Evolutionary conservation across 164 flowering plant species (phyloP).

Genomic region (Tetrastigma voinierianum): DNA sequence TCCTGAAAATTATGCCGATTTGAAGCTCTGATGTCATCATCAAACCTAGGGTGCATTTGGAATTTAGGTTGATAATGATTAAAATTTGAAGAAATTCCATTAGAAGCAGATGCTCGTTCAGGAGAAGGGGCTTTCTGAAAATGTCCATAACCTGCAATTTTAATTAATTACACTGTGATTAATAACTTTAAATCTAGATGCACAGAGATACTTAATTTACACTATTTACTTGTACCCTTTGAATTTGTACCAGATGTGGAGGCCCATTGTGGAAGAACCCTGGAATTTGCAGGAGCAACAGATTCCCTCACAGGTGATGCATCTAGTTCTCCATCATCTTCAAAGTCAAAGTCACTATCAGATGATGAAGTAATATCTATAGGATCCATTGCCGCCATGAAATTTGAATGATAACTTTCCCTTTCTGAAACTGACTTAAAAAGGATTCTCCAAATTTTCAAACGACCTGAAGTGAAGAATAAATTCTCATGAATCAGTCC

Average conservation of each 20-base stretch:
- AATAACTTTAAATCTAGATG: neutral
- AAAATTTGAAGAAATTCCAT: constrained; percentile 22
- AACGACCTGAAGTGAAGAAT: constrained; percentile 21
- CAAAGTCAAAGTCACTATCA: constrained; percentile 58
- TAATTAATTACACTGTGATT: neutral
- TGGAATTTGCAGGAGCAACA: constrained; percentile 16
- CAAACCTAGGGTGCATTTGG: constrained; percentile 14
- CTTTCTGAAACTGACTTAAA: constrained; percentile 11
- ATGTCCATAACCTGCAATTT: constrained; percentile 37
- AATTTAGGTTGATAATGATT: constrained; percentile 12
- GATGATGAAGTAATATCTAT: constrained; percentile 80
- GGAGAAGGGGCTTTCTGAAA: constrained; percentile 24
- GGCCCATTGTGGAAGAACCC: constrained; percentile 55
- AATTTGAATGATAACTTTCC: constrained; percentile 5
- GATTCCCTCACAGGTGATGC: constrained; percentile 17
- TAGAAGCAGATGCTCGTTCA: constrained; percentile 21
- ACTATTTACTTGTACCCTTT: constrained; percentile 20
- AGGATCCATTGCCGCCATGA: constrained; percentile 33
- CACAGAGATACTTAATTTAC: neutral
- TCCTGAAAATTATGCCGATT: constrained; percentile 1
- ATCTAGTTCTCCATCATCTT: constrained; percentile 24
- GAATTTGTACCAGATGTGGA: constrained; percentile 23
- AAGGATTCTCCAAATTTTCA: constrained; percentile 12
- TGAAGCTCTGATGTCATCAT: constrained; percentile 16
- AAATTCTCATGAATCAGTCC: neutral